Evolutionary conservation across 192 early-diverging fungal species (phyloP), one percentile per base, ranked within the genome.

Genomic region (Coemansia sp.): DNA sequence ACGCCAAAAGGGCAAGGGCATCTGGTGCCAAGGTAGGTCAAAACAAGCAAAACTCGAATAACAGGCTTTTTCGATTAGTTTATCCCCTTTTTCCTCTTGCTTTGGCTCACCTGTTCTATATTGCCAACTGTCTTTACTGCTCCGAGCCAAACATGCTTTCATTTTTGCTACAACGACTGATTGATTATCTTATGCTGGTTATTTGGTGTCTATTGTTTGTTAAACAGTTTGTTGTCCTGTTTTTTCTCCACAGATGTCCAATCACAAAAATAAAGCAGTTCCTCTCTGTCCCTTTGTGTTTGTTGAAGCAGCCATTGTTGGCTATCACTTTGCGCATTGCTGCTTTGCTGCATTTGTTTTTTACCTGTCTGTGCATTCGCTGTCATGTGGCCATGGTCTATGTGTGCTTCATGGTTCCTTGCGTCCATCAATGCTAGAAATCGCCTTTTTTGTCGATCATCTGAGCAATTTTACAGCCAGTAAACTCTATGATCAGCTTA

Each of bases 1-100:
- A 39, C 33, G 53, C 28, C 34, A 67, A 41, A 15, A 68, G 60
- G 57, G 56, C 67, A n/a, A 68, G 59, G 67, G 38, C 70, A 32
- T 58, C 65, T 38, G 62, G 12, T 48, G 17, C 64, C 51, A 58
- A 62, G 39, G 60, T 71, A 62, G 68, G 66, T 37, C 22, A 28
- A 28, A 28, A 28, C 22, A 48, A 18, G 8, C 14, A 57, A 54
- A 38, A 51, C 32, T 36, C 34, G 48, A 20, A 51, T 4, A 20
- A 35, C 35, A 2, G 36, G 9, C 11, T 15, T 48, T 48, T 48
- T 12, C 33, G 15, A 14, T 33, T 8, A 7, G 18, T 43, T 62
- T 62, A 39, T 39, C 45, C 2, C 20, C 32, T 28, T 62, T 22
- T 11, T 45, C 4, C 14, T 48, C 14, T 8, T 48, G 0, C 12